Conservation (phyloP, 148 eudicot species). For the Rhododendron henanense region DNA sequence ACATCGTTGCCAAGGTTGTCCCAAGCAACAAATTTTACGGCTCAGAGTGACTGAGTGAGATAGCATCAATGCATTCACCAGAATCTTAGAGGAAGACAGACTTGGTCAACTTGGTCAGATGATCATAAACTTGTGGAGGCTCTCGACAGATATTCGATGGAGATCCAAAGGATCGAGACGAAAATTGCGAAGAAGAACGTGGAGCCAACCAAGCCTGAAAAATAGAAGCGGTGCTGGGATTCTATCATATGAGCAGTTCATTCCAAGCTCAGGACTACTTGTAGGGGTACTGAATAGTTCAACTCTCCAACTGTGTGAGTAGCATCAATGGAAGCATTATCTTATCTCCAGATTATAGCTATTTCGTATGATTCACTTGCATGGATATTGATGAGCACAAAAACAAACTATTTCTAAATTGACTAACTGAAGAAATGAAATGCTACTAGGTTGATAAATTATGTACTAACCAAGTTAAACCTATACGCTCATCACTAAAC, state of each 20-base stretch:
- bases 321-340: background rate
- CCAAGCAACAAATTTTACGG: background rate
- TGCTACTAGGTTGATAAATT: background rate
- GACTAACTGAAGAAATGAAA: background rate
- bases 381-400: background rate
- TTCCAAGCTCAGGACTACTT: background rate
- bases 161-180: background rate
- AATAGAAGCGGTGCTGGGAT: background rate
- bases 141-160: background rate
- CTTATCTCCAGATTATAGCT: background rate
- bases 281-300: background rate
- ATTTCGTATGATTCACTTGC: background rate
- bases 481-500: background rate
- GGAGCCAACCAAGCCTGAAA: background rate
- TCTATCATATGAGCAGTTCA: background rate
- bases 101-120: background rate
- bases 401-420: background rate
- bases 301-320: too few relatives aligned
- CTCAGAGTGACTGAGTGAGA: background rate
- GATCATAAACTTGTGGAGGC: background rate
- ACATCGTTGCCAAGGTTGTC: background rate
- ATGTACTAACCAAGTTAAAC: background rate
- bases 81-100: background rate
- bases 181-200: background rate
- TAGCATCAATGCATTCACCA: background rate